Base-by-base conservation (phyloP, 345 rosid species). In the Physaria fendleri region DNA sequence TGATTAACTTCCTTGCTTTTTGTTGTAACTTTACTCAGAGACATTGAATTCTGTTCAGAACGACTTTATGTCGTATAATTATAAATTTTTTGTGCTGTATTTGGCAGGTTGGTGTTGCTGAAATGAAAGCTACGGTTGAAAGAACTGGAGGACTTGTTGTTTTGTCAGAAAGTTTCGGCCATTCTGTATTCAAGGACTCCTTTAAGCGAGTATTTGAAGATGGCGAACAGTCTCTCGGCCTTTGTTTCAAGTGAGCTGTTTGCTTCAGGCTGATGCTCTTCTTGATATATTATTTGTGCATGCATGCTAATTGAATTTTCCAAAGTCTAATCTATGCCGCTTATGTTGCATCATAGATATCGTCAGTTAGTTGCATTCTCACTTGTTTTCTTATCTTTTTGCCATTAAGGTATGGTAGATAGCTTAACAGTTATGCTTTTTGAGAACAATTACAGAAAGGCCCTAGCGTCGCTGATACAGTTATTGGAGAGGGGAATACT, bases 111-210 rank as follows among this genome's bases (percentile, higher is more conserved):
- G 99, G 99, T 68, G 85, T 94, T 58, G 96, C 99, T 23, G 99
- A 94, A 82, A 90, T 94, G 96, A 94, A 94, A 82, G 88, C 89
- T 67, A 83, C 85, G 5, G 95, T 94, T 58, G 99, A 94, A 74
- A 84, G 89, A 79, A 87, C 95, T 40, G 96, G 99, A 65, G 99
- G 99, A 18, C 90, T 90, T 64, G 96, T 84, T 74, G 99, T 94
- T 69, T 77, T 90, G 63, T 72, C 99, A 2, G 99, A 94, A 77
- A 94, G 99, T 77, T 94, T 94, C 64, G 99, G 97, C 48, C 99
- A 94, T 79, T 82, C 96, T 46, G 99, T 94, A 45, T 94, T 94
- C 64, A 94, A 85, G 73, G 88, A 84, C 64, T 94, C 99, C 67
- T 90, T 94, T 48, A 94, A 80, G 76, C 95, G 87, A 54, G 74